These are phyloP conservation scores for Lachnellula hyalina DNA, from an alignment of 2,329 filamentous ascomycete genomes.

Conservation along the genomic window DNA sequence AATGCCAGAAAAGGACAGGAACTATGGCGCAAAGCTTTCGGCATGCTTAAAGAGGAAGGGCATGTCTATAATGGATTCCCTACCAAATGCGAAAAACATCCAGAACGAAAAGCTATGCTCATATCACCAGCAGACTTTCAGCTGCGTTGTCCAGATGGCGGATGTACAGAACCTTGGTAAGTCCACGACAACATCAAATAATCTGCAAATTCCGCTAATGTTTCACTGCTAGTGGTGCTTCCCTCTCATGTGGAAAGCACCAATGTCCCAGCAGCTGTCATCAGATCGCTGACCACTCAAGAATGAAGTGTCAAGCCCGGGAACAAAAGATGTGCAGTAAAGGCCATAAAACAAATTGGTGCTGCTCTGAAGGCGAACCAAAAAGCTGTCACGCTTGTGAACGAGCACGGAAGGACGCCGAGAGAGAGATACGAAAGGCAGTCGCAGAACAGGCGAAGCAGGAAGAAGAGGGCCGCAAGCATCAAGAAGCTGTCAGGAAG, in stretches of 20 bases:
- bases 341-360: conserved; percentile 43
- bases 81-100: conserved; percentile 56
- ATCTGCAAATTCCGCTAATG: conserved; percentile 7
- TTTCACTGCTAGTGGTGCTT: conserved; percentile 36
- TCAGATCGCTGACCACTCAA: conserved; percentile 48
- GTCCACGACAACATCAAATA: conserved; percentile 18
- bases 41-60: conserved; percentile 44
- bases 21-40: conserved; percentile 54
- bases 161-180: conserved; percentile 60
- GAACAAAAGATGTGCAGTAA: conserved; percentile 42
- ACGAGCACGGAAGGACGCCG: conserved; percentile 40
- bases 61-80: conserved; percentile 57
- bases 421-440: conserved; percentile 35
- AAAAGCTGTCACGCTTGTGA: conserved; percentile 46
- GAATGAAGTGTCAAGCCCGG: conserved; percentile 43
- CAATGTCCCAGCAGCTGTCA: conserved; percentile 58
- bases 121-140: conserved; percentile 53
- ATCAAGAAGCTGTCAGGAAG: conserved; percentile 19
- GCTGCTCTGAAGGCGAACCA: conserved; percentile 39
- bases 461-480: conserved; percentile 15
- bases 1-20: conserved; percentile 50
- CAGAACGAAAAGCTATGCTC: conserved; percentile 42
- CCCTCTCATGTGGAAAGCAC: conserved; percentile 54
- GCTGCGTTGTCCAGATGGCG: conserved; percentile 60
- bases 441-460: conserved; percentile 16